phyloP scores from a whole-genome alignment of 225 moss, liverwort and hornwort genomes.

The Marchantia paleacea region DNA sequence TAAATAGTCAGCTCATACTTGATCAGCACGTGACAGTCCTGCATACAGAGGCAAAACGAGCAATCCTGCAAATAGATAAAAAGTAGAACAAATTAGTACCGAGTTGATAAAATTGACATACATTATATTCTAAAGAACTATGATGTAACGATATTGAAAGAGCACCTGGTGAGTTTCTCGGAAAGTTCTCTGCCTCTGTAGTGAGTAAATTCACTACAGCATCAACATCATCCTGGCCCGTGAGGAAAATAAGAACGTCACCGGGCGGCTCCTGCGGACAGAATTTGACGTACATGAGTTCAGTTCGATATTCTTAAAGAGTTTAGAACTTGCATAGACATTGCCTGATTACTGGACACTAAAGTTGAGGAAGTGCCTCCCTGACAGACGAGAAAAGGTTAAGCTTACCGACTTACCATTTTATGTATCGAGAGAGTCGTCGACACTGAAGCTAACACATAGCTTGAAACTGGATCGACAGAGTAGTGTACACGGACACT shows the following conservation, averaged over 20 bases:
- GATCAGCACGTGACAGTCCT: slow-evolving; percentile 76
- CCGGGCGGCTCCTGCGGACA: slow-evolving; percentile 63
- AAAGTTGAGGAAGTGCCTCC: background rate
- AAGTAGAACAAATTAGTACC: background rate
- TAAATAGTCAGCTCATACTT: slow-evolving; percentile 30
- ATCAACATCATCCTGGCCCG: slow-evolving; percentile 95
- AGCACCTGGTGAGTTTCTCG: slow-evolving; percentile 41
- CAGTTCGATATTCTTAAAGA: no score
- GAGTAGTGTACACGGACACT: slow-evolving; percentile 68
- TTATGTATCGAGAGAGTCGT: slow-evolving; percentile 78
- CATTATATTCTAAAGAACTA: background rate
- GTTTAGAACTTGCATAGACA: background rate
- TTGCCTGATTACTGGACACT: no score
- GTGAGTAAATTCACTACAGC: slow-evolving; percentile 64
- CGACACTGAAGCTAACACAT: slow-evolving; percentile 63
- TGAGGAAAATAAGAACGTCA: slow-evolving; percentile 84
- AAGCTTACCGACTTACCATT: slow-evolving; percentile 31
- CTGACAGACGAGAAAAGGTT: background rate
- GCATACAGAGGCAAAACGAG: slow-evolving; percentile 82
- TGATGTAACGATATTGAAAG: background rate
- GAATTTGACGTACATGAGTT: background rate
- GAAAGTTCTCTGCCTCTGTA: slow-evolving; percentile 67
- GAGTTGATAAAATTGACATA: background rate
- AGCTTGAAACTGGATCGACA: slow-evolving; percentile 66
- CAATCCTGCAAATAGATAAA: slow-evolving; percentile 40